A percentile compares a stretch with the other conserved stretches of the same genome.
Evolutionary conservation across 768 basidiomycete genomes (phyloP).

Genomic region (Albatrellus ellisii): DNA sequence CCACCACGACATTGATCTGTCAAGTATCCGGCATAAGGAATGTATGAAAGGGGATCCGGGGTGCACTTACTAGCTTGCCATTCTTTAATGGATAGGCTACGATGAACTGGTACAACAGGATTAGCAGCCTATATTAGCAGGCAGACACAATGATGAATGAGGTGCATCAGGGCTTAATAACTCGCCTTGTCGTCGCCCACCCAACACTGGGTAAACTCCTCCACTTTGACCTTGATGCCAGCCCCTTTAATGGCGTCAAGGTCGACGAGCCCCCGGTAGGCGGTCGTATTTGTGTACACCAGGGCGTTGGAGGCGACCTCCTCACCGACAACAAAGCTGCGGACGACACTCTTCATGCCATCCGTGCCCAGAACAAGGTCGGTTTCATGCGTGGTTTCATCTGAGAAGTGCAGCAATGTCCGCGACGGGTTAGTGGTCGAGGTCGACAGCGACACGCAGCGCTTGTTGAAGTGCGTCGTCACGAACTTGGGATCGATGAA

Average conservation of each 20-base stretch:
- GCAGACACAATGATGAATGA: background rate
- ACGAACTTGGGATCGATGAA: constrained; percentile 25
- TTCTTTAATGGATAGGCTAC: background rate
- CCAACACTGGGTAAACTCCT: constrained; percentile 24
- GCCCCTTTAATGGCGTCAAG: constrained; percentile 25
- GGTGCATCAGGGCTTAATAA: no score
- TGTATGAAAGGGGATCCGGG: constrained; percentile 14
- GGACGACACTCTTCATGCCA: constrained; percentile 24
- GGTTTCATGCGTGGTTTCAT: constrained; percentile 31
- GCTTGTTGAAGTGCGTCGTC: constrained; percentile 36
- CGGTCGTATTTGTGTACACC: constrained; percentile 33
- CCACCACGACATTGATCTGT: background rate
- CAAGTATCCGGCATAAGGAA: background rate
- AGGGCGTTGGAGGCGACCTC: constrained; percentile 16
- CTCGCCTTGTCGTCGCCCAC: constrained; percentile 33
- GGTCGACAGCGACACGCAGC: constrained; percentile 20
- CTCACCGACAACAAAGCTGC: constrained; percentile 25
- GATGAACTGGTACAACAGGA: background rate
- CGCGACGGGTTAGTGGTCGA: constrained; percentile 17
- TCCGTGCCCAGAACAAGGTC: constrained; percentile 35
- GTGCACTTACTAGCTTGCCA: constrained; percentile 9
- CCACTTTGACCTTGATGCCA: constrained; percentile 29
- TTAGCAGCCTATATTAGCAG: background rate
- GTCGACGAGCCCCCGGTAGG: constrained; percentile 36
- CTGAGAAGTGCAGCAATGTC: constrained; percentile 29